Base-by-base conservation (phyloP, 2,329 filamentous ascomycete species). In the Colletotrichum lindemuthianum region DNA sequence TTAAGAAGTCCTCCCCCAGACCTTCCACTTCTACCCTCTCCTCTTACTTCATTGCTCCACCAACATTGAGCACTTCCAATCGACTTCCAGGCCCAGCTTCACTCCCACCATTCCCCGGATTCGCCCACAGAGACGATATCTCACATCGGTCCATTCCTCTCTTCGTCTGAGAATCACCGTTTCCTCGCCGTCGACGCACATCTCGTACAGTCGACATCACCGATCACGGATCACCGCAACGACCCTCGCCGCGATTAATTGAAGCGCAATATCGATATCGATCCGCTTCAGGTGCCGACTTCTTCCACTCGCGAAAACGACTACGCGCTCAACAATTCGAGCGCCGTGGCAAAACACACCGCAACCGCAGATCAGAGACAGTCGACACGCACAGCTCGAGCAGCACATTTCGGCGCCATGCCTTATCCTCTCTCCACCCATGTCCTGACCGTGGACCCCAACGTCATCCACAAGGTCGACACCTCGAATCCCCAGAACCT, bases 391-490 rank as follows among this genome's bases (percentile, higher is more conserved):
- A 78, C 75, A 75, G 75, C 58, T 67, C 75, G 79, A 79, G 77
- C 76, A 73, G 70, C 68, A 64, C 68, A 68, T 52, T 59, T 16
- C 63, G 72, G 71, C 78, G 80, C 73, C 66, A 98, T 98, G 95
- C 92, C 93, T 81, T 89, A 92, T 75, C 86, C 88, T 80, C 85
- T 97, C 78, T 89, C 92, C 78, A 90, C 91, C 66, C 92, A 95
- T 73, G 92, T 98, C 76, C 85, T 98, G 74, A 93, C 93, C 68
- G 92, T 98, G 77, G 93, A 97, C 82, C 90, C 92, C 69, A 92
- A 90, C 75, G 91, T 95, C 71, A 94, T 99, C 77, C 92, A 96
- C 83, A 93, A 96, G 77, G 93, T 98, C 73, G 94, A 98, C 80
- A 97, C 95, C 1, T 87, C 90, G 70, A 97, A 97, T 77, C 90